Base-by-base conservation (phyloP, 371 early-diverging fungal species). In the Funneliformis caledonium region DNA sequence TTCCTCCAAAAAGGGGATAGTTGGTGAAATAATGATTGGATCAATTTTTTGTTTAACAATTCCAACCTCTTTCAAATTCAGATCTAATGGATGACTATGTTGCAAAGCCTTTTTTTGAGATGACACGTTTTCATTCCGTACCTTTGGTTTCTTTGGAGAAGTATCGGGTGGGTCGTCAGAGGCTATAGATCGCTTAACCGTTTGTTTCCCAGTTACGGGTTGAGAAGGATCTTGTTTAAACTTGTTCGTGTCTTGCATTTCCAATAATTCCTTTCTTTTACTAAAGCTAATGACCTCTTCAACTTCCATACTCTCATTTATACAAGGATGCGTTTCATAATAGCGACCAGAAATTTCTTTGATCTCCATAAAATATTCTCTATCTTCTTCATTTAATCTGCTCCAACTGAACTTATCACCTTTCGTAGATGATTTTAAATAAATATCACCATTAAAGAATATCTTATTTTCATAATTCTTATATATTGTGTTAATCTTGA, bases 361-460 rank as follows among this genome's bases (percentile, higher is more conserved):
- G 19, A 77, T 16, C 11, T 77, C 77, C 11, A 77, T 64, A 37
- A 37, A 64, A 64, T 62, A 77, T 64, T 77, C 77, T 16, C 26
- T 31, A 8, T 77, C 47, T 42, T 60, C 65, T 61, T 60, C 33
- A 77, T 77, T 77, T 4, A 61, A 45, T 43, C 19, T 26, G 26
- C 31, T 62, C 65, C 65, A 77, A 0, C 26, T 9, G 26, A 14
- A 16, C 42, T 33, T 50, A 1, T 14, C 59, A 56, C 16, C 31
- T 8, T 50, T 59, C 11, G 56, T 2, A 11, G 33, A 50, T 12
- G 65, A 47, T 64, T 42, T 60, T 22, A 16, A 19, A 33, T 52
- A 77, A n/a, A 77, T 26, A 19, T 77, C 77, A 33, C 77, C 77
- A 16, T 33, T 77, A n/a, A 77, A 43, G n/a, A 64, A 47, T 45